Percentiles rank a stretch among this genome's conserved stretches.
These are phyloP conservation scores for Leishmania guyanensis DNA, from an alignment of 208 protist genomes.

Conservation along the genomic window DNA sequence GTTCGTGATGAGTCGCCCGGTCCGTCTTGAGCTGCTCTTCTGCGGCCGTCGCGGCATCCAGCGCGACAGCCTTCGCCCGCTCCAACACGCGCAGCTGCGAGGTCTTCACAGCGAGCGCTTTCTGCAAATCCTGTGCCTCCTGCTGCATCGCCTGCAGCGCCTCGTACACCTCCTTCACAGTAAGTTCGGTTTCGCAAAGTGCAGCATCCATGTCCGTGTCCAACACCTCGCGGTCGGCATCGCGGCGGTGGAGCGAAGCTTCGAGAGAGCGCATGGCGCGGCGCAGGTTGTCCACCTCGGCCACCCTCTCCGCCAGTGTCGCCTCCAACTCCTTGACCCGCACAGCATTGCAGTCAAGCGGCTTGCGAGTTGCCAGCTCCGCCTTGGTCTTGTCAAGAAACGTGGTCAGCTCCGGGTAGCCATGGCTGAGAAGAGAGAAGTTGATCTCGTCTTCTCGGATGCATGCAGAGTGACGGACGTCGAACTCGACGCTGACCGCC, in stretches of 20 bases:
- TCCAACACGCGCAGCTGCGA: slow-evolving; percentile 25
- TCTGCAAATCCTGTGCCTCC: slow-evolving; percentile 27
- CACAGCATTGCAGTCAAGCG: slow-evolving; percentile 18
- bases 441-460: slow-evolving; percentile 47
- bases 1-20: slow-evolving; percentile 24
- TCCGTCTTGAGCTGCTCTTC: slow-evolving; percentile 42
- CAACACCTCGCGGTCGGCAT: slow-evolving; percentile 30
- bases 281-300: slow-evolving; percentile 27
- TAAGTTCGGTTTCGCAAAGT: slow-evolving; percentile 64
- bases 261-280: slow-evolving; percentile 37
- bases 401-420: slow-evolving; percentile 45
- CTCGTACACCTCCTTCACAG: slow-evolving; percentile 53
- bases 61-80: slow-evolving; percentile 17
- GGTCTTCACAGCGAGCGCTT: slow-evolving; percentile 15
- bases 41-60: slow-evolving; percentile 30
- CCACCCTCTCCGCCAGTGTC: slow-evolving; percentile 30
- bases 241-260: slow-evolving; percentile 45
- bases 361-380: slow-evolving; percentile 27
- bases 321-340: slow-evolving; percentile 34
- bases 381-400: slow-evolving; percentile 33
- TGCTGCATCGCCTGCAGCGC: slow-evolving; percentile 43
- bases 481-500: slow-evolving; percentile 50
- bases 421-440: slow-evolving; percentile 40
- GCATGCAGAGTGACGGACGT: slow-evolving; percentile 44
- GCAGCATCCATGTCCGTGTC: slow-evolving; percentile 44